Base-by-base conservation (phyloP, 2,329 filamentous ascomycete genomes). In the Penicillium sp. region DNA sequence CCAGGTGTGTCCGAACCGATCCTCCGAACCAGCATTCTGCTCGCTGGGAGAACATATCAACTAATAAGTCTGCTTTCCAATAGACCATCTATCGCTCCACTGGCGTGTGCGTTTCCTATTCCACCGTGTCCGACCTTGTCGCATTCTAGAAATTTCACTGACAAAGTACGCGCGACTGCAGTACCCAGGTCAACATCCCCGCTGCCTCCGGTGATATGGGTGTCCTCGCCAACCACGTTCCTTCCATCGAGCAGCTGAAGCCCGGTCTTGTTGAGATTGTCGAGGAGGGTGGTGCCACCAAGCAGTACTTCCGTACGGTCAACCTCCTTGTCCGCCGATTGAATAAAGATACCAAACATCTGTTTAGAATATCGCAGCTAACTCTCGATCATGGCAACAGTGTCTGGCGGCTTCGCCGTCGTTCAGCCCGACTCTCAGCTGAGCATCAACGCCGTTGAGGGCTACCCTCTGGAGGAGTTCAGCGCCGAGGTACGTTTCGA, bases 131-230 rank as follows among this genome's bases (percentile, higher is more conserved):
- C 50, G 46, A 45, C 24, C 39, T 11, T 39, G 50, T 45, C 48
- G 42, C 48, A 52, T 40, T 47, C 57, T 64, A 55, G 53, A 45
- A 44, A 45, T 58, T 33, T 34, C 58, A 61, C 58, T 62, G 56
- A 68, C 86, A 76, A 85, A 65, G 76, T 85, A 44, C 75, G 84
- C 81, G 78, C 81, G 80, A 73, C 83, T 76, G 56, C 59, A 79
- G 76, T 69, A 84, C 97, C 68, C 93, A 98, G 80, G 93, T 98
- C 80, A 98, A 98, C 83, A 85, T 98, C 68, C 86, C 93, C 72
- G 93, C 93, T 68, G 93, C 95, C 74, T 94, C 90, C 55, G 93
- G 93, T 72, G 93, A 97, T 66, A 98, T 98, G 93, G 93, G 93
- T 86, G 86, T 98, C 66, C 86, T 98, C 70, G 93, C 93, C 72